Conservation (phyloP, 2,329 filamentous ascomycete species). For the Thermothelomyces thermophilus region DNA sequence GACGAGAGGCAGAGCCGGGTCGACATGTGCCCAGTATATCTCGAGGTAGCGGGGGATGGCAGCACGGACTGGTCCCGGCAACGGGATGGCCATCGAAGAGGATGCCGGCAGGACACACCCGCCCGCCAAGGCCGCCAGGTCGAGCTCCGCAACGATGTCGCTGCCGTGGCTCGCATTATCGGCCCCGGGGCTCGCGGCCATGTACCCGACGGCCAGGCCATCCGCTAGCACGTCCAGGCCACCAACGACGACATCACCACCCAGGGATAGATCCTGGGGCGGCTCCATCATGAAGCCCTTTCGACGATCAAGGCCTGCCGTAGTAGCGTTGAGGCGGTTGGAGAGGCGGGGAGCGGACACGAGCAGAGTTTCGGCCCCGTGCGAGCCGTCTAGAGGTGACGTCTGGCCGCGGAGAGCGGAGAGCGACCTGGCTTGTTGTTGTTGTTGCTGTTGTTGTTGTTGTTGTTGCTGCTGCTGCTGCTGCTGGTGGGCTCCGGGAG, state of each 20-base stretch:
- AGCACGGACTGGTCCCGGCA: slow-evolving; percentile 33
- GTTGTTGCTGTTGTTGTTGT: neutral
- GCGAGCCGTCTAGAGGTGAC: slow-evolving; percentile 37
- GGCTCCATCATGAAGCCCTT: slow-evolving; percentile 33
- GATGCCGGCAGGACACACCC: slow-evolving; percentile 19
- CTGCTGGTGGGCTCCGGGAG: slow-evolving; percentile 20
- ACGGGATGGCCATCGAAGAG: slow-evolving; percentile 28
- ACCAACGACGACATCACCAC: too few relatives aligned
- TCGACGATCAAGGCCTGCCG: slow-evolving; percentile 35
- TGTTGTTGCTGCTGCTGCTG: too few relatives aligned
- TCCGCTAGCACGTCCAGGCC: slow-evolving; percentile 16
- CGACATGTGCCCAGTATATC: slow-evolving; percentile 47
- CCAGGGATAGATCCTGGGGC: slow-evolving; percentile 14
- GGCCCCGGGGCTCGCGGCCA: slow-evolving; percentile 11
- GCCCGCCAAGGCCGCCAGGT: slow-evolving; percentile 27
- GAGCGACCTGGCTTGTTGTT: slow-evolving; percentile 28
- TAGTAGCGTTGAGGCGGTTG: slow-evolving; percentile 31
- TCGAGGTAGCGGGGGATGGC: slow-evolving; percentile 45
- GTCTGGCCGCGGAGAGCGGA: slow-evolving; percentile 45
- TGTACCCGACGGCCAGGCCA: slow-evolving; percentile 16
- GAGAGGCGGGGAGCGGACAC: slow-evolving; percentile 37
- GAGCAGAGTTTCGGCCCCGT: slow-evolving; percentile 42
- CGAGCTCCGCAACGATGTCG: slow-evolving; percentile 31
- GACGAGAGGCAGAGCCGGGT: slow-evolving; percentile 44
- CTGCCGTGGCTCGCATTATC: slow-evolving; percentile 14